Evolutionary conservation across 2,329 filamentous ascomycete genomes (phyloP), one percentile per base, ranked within the genome.

Genomic region (Calonectria pauciramosa): DNA sequence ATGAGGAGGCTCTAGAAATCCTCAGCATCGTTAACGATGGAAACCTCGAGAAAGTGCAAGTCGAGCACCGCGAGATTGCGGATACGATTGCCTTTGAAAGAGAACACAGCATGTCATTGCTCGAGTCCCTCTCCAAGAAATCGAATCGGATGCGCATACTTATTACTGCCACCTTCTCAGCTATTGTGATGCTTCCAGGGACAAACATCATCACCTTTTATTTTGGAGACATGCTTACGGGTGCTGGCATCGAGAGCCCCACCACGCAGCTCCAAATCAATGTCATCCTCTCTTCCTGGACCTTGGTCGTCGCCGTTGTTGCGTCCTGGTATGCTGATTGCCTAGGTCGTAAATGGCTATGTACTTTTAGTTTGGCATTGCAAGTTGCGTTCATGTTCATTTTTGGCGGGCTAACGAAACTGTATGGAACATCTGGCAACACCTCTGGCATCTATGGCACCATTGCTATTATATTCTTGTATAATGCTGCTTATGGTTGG

Each of bases 1-100:
- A 90, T 84, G 87, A 91, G 73, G 90, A 88, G 74, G 86, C 87
- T 26, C 82, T 87, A 49, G 80, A 86, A 68, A 87, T 86, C 0
- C 83, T 92, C 49, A 89, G 89, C 20, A 80, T 87, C 68, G 86
- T 92, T 28, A 91, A 92, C 73, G 90, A 88, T 16, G 83, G 86
- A 6, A 90, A 90, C 5, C 85, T 92, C 74, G 83, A 83, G 51
- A 83, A 87, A 18, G 90, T 92, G 7, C 81, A 91, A 65, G 88
- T 89, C 0, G 90, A 92, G 80, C 88, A 86, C 83, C 85, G 89
- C 71, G 88, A 90, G 71, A 90, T 74, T 18, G 90, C 78, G 20
- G 82, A 83, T 73, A 82, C 69, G 8, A 34, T 74, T 18, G 6
- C 30, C 13, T 44, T 64, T n/a, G 72, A 74, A 16, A 54, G 30